phyloP scores from a whole-genome alignment of 768 basidiomycete genomes.

The Butyriboletus loyo region DNA sequence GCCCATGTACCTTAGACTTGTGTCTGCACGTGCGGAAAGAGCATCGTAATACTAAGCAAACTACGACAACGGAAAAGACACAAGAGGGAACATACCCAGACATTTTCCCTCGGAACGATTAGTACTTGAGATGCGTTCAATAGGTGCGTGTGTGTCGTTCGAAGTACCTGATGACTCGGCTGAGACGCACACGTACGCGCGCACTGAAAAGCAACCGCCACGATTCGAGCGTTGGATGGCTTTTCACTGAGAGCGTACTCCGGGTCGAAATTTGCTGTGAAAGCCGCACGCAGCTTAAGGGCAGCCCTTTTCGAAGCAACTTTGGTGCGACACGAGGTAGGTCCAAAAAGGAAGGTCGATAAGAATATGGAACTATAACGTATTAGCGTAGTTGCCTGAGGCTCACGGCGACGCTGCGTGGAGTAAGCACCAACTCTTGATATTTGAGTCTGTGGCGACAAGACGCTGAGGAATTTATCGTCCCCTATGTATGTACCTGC shows the following conservation, averaged over 20 bases:
- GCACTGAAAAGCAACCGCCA: conserved; percentile 4
- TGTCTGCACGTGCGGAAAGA: neutral
- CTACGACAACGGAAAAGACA: neutral
- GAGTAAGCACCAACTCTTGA: too few relatives aligned
- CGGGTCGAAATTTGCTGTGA: neutral
- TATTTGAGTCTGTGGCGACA: too few relatives aligned
- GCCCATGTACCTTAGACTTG: neutral
- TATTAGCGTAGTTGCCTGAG: too few relatives aligned
- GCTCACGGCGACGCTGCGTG: too few relatives aligned
- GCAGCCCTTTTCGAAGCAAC: neutral
- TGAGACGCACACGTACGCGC: neutral
- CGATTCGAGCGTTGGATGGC: neutral
- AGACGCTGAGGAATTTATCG: too few relatives aligned
- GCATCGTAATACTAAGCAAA: neutral
- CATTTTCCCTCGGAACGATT: neutral
- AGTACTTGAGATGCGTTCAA: neutral
- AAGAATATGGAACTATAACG: too few relatives aligned
- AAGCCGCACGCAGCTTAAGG: neutral
- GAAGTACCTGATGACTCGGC: neutral
- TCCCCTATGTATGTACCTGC: too few relatives aligned
- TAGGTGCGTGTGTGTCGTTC: neutral
- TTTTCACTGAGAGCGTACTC: conserved; percentile 3
- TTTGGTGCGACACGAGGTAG: neutral
- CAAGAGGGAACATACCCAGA: neutral
- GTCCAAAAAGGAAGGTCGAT: neutral